phyloP scores from a whole-genome alignment of 176 grass and related monocot genomes.

The Alloteropsis semialata region DNA sequence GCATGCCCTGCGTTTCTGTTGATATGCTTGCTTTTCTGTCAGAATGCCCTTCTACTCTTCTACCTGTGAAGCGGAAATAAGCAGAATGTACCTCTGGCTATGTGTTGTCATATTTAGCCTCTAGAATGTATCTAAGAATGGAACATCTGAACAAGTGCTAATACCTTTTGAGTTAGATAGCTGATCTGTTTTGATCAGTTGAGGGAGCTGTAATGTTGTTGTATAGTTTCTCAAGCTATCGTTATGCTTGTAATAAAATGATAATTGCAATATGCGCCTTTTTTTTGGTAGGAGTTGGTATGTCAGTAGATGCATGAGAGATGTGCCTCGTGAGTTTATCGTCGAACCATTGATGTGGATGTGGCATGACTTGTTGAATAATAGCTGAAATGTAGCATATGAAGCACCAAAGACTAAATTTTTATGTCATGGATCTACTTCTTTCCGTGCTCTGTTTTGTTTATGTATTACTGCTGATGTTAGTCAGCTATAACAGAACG shows the following conservation, averaged over 20 bases:
- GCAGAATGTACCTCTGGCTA: not conserved
- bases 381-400: not conserved
- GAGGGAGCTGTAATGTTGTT: constrained; percentile 29
- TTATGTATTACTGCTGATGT: not conserved
- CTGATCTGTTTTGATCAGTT: constrained; percentile 12
- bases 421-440: not conserved
- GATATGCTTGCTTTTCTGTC: not conserved
- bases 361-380: not conserved
- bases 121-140: not conserved
- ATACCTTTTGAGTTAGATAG: not conserved
- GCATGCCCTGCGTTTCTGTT: constrained; percentile 64
- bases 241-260: constrained; percentile 28
- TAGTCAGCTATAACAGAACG: not conserved
- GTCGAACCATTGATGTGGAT: not conserved
- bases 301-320: not conserved
- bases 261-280: not conserved
- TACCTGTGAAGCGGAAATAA: constrained; percentile 21
- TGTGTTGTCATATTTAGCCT: not conserved
- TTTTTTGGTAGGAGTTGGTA: not conserved
- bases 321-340: not conserved
- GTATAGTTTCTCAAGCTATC: constrained; percentile 30
- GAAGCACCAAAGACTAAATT: not conserved
- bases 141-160: not conserved
- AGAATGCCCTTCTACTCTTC: not conserved
- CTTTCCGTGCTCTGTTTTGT: not conserved